phyloP scores from a whole-genome alignment of 352 stramenopile genomes.

The Pythium plurisporium region DNA sequence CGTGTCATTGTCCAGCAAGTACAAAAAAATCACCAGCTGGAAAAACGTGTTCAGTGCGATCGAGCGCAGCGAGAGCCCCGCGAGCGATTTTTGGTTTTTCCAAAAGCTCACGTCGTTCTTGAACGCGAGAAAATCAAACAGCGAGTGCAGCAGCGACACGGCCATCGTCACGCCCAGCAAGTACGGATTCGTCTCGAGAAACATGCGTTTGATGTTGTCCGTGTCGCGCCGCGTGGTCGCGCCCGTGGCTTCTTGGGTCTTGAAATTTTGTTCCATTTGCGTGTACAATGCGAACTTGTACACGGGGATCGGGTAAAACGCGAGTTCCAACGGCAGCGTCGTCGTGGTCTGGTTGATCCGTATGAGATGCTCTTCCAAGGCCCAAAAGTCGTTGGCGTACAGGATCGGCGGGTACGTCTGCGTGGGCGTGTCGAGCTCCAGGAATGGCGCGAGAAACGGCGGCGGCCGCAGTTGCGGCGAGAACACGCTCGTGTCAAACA shows the following conservation, averaged over 20 bases:
- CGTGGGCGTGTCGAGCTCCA: constrained; percentile 52
- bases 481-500: constrained; percentile 73
- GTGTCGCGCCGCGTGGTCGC: constrained; percentile 87
- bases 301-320: constrained; percentile 80
- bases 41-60: constrained; percentile 97
- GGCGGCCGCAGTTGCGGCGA: constrained; percentile 45
- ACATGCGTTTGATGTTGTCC: constrained; percentile 94
- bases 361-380: constrained; percentile 83
- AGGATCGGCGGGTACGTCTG: constrained; percentile 87
- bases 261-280: constrained; percentile 91
- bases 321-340: constrained; percentile 77
- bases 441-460: constrained; percentile 58
- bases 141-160: constrained; percentile 94
- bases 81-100: constrained; percentile 96
- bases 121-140: constrained; percentile 99
- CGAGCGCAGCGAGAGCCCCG: constrained; percentile 91
- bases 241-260: constrained; percentile 90
- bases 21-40: constrained; percentile 97
- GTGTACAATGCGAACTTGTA: constrained; percentile 93
- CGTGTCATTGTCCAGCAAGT: constrained; percentile 96
- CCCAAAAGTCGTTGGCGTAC: constrained; percentile 94
- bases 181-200: constrained; percentile 97
- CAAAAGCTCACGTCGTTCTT: constrained; percentile 99
- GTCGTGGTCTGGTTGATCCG: constrained; percentile 87
- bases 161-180: constrained; percentile 93